Percentiles rank a stretch among this genome's conserved stretches.
phyloP scores from a whole-genome alignment of 2,329 filamentous ascomycete genomes.

The Cordyceps cateniannulata region DNA sequence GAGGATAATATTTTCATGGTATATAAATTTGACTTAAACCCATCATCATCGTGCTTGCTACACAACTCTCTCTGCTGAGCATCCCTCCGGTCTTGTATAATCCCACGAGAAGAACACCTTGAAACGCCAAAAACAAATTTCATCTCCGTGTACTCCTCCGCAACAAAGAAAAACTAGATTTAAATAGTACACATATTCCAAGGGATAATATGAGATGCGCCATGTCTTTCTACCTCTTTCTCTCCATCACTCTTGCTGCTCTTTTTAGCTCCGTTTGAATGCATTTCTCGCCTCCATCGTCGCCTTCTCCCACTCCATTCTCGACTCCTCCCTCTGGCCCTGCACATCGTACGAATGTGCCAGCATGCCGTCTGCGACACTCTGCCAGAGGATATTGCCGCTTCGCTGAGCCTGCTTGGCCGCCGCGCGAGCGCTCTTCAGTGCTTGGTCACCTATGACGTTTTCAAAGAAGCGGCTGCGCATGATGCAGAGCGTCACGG shows the following conservation, averaged over 20 bases:
- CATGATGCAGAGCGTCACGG: constrained; percentile 80
- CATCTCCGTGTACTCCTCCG: background rate
- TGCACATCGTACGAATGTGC: constrained; percentile 68
- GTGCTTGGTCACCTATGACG: constrained; percentile 71
- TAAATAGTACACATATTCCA: constrained; percentile 20
- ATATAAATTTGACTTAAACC: constrained; percentile 18
- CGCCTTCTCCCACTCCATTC: constrained; percentile 34
- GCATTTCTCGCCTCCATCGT: constrained; percentile 36
- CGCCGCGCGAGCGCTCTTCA: constrained; percentile 68
- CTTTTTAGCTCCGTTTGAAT: constrained; percentile 32
- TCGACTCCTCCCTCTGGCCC: constrained; percentile 48
- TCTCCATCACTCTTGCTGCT: too few relatives aligned
- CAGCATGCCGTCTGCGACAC: constrained; percentile 73
- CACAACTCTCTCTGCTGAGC: constrained; percentile 21
- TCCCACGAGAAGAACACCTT: constrained; percentile 5
- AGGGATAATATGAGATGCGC: background rate
- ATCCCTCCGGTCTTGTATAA: background rate
- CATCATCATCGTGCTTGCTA: constrained; percentile 20
- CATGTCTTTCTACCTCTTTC: constrained; percentile 13
- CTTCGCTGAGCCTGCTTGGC: constrained; percentile 61
- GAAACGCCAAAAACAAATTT: background rate
- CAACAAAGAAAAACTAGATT: constrained; percentile 7
- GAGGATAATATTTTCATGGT: constrained; percentile 10
- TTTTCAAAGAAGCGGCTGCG: constrained; percentile 74
- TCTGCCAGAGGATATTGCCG: constrained; percentile 69